A percentile compares a stretch with the other conserved stretches of the same genome.
Evolutionary conservation across 2,329 filamentous ascomycete species (phyloP).

Genomic region (Apiospora arundinis): DNA sequence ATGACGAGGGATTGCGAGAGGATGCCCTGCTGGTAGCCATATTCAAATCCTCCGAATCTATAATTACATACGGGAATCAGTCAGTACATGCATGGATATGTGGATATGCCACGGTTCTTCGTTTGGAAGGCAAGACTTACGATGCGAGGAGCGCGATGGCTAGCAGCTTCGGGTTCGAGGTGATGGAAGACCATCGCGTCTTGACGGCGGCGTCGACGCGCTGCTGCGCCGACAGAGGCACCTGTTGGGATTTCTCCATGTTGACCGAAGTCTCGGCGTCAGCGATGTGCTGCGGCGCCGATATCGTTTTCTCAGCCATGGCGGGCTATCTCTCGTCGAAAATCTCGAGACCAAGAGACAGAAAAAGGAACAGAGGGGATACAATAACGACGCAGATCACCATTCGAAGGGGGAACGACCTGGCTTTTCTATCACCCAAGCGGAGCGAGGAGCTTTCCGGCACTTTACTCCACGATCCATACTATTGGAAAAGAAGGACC

Average conservation of each 20-base stretch:
- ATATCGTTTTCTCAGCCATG: slow-evolving; percentile 10
- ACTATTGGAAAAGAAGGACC: no score
- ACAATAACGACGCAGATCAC: not conserved
- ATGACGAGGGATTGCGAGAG: slow-evolving; percentile 61
- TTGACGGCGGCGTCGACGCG: slow-evolving; percentile 25
- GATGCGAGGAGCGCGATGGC: slow-evolving; percentile 49
- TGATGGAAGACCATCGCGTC: slow-evolving; percentile 38
- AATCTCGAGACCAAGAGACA: not conserved
- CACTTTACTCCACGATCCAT: no score
- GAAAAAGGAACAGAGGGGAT: not conserved
- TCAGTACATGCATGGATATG: not conserved
- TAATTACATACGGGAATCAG: not conserved
- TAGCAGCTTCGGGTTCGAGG: slow-evolving; percentile 45
- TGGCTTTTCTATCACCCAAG: no score
- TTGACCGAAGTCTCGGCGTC: not conserved
- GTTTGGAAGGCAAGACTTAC: slow-evolving; percentile 33
- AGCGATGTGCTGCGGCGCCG: slow-evolving; percentile 11
- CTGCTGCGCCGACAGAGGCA: slow-evolving; percentile 24
- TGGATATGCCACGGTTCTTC: not conserved
- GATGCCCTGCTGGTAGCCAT: slow-evolving; percentile 62
- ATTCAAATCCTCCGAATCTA: slow-evolving; percentile 58
- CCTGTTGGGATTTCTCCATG: slow-evolving; percentile 1
- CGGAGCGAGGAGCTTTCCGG: no score
- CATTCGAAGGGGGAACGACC: no score
- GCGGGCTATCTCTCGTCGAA: no score